Percentiles rank a stretch among this genome's conserved stretches.
These are phyloP conservation scores for Teunomyces atbi DNA, from an alignment of 805 yeast genomes.

Conservation along the genomic window DNA sequence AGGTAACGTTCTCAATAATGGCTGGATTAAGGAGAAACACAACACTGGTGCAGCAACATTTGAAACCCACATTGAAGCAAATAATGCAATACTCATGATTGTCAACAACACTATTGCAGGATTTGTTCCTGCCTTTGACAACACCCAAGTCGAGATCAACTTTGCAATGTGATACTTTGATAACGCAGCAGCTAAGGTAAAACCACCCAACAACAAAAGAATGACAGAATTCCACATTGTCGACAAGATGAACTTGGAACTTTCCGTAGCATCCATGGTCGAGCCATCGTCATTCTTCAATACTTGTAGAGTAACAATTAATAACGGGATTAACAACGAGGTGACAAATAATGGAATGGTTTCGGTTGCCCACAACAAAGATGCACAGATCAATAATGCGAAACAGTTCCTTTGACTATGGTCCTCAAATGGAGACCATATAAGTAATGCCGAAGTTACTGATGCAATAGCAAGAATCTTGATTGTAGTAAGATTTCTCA, in stretches of 20 bases:
- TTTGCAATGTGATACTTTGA: slow-evolving; percentile 55
- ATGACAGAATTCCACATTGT: slow-evolving; percentile 57
- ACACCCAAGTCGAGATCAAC: slow-evolving; percentile 47
- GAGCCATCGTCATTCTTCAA: slow-evolving; percentile 54
- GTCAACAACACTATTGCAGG: slow-evolving; percentile 49
- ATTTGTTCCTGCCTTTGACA: slow-evolving; percentile 50
- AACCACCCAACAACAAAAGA: slow-evolving; percentile 51
- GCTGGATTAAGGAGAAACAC: slow-evolving; percentile 50
- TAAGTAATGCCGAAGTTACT: slow-evolving; percentile 42
- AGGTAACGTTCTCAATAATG: slow-evolving; percentile 45
- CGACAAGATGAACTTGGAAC: slow-evolving; percentile 45
- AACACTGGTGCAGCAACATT: slow-evolving; percentile 58
- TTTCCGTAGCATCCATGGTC: slow-evolving; percentile 39
- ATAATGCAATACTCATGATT: slow-evolving; percentile 50
- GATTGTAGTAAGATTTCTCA: slow-evolving; percentile 34
- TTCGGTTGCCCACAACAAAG: slow-evolving; percentile 94
- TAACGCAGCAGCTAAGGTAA: slow-evolving; percentile 53
- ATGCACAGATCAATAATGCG: slow-evolving; percentile 77
- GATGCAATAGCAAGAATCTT: slow-evolving; percentile 48
- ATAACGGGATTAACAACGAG: slow-evolving; percentile 75
- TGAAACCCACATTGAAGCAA: slow-evolving; percentile 58
- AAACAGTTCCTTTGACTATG: slow-evolving; percentile 49
- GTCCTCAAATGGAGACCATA: slow-evolving; percentile 34
- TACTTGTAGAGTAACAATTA: slow-evolving; percentile 72
- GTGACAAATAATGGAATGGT: slow-evolving; percentile 90